Evolutionary conservation across 352 stramenopile genomes (phyloP).

Genomic region (Aphanomyces invadans): DNA sequence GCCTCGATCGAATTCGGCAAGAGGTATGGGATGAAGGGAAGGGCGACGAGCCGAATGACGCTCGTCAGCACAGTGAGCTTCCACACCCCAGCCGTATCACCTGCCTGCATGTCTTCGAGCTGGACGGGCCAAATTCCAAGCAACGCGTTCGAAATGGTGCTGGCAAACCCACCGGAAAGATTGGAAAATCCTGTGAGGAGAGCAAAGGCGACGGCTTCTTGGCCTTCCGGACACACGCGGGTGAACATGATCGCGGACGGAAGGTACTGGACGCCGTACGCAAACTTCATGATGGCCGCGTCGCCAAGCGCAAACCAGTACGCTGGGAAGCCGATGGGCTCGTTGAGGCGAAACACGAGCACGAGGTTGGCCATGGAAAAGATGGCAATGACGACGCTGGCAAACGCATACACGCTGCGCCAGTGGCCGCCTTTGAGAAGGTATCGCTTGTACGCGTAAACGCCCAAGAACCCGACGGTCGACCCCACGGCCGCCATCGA

Average conservation of each 20-base stretch:
- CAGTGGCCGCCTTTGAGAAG: slow-evolving; percentile 44
- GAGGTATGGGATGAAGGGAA: slow-evolving; percentile 39
- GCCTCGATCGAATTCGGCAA: slow-evolving; percentile 44
- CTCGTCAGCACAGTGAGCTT: slow-evolving; percentile 67
- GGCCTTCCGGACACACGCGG: slow-evolving; percentile 55
- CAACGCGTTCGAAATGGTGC: slow-evolving; percentile 72
- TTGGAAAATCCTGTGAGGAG: slow-evolving; percentile 73
- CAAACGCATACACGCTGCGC: slow-evolving; percentile 59
- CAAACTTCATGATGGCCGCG: slow-evolving; percentile 54
- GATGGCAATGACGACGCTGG: slow-evolving; percentile 40
- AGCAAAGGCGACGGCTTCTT: slow-evolving; percentile 69
- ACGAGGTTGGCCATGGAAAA: slow-evolving; percentile 71
- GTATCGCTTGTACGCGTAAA: slow-evolving; percentile 46
- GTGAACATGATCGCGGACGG: slow-evolving; percentile 72
- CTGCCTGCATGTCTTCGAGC: slow-evolving; percentile 42
- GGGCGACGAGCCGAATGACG: slow-evolving; percentile 44
- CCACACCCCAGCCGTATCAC: slow-evolving; percentile 61
- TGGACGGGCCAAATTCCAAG: slow-evolving; percentile 67
- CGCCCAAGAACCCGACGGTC: slow-evolving; percentile 52
- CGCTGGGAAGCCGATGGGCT: slow-evolving; percentile 43
- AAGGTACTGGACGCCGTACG: slow-evolving; percentile 68
- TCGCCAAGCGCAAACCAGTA: slow-evolving; percentile 79
- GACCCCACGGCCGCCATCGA: slow-evolving; percentile 57
- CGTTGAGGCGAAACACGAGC: slow-evolving; percentile 56
- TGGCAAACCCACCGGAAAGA: slow-evolving; percentile 53